These are phyloP conservation scores for Seminavis robusta DNA, from an alignment of 108 stramenopile species.

Conservation along the genomic window DNA sequence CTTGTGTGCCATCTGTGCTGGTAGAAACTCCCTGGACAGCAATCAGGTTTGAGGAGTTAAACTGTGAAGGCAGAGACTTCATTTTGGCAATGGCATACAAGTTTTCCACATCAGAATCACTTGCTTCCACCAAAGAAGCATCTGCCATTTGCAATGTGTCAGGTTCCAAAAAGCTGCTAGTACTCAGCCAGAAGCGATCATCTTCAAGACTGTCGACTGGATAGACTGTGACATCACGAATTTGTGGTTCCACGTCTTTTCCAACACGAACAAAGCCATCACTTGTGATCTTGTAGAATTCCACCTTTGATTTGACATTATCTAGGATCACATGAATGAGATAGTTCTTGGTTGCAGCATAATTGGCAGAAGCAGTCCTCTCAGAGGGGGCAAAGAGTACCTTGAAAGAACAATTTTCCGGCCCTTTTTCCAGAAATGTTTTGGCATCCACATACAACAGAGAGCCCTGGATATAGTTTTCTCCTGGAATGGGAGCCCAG, in stretches of 20 bases:
- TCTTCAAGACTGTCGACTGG: slow-evolving; percentile 67
- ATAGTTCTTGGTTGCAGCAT: slow-evolving; percentile 75
- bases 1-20: slow-evolving; percentile 77
- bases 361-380: slow-evolving; percentile 63
- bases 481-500: slow-evolving; percentile 68
- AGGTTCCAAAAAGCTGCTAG: slow-evolving; percentile 58
- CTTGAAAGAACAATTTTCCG: slow-evolving; percentile 52
- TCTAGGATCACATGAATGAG: slow-evolving; percentile 77
- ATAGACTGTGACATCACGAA: slow-evolving; percentile 53
- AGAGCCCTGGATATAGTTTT: slow-evolving; percentile 62
- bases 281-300: slow-evolving; percentile 70
- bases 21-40: slow-evolving; percentile 61
- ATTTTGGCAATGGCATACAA: slow-evolving; percentile 19
- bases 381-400: slow-evolving; percentile 77
- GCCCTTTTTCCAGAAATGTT: slow-evolving; percentile 59
- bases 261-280: slow-evolving; percentile 48
- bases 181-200: slow-evolving; percentile 76
- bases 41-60: too few species aligned
- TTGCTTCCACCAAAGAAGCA: slow-evolving; percentile 49
- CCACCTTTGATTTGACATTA: slow-evolving; percentile 75
- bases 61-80: too few species aligned
- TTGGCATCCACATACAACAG: slow-evolving; percentile 58
- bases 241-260: slow-evolving; percentile 53
- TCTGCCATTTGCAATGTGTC: slow-evolving; percentile 70
- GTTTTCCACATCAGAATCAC: too few species aligned